These are phyloP conservation scores for Beauveria sp. DNA, from an alignment of 2,329 filamentous ascomycete genomes.

Conservation along the genomic window DNA sequence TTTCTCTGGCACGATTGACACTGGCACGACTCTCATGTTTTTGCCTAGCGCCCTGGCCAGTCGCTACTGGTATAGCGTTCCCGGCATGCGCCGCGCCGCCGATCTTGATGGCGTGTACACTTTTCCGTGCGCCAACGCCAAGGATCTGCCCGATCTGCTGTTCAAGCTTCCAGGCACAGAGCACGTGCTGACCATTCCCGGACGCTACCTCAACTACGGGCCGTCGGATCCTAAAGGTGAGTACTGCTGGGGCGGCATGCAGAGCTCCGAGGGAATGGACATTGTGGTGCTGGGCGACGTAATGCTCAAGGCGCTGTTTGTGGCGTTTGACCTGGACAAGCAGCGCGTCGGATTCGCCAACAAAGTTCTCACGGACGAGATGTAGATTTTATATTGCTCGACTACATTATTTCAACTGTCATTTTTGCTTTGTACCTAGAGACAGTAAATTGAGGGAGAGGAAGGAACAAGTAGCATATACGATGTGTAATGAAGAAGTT, in stretches of 20 bases:
- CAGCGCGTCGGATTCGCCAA: constrained; percentile 35
- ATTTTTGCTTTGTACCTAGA: constrained; percentile 7
- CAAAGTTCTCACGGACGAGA: constrained; percentile 28
- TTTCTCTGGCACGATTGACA: constrained; percentile 55
- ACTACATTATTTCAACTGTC: not conserved
- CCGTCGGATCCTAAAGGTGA: constrained; percentile 38
- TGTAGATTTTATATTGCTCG: not conserved
- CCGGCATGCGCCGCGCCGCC: constrained; percentile 41
- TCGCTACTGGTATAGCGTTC: constrained; percentile 52
- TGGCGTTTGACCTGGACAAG: constrained; percentile 56
- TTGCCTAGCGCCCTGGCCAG: constrained; percentile 47
- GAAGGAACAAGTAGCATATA: not conserved
- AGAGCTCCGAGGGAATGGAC: constrained; percentile 39
- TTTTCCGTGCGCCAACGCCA: constrained; percentile 47
- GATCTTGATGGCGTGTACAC: constrained; percentile 40
- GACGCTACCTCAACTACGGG: constrained; percentile 48
- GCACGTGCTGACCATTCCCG: constrained; percentile 46
- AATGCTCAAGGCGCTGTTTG: constrained; percentile 71
- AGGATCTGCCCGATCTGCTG: constrained; percentile 49
- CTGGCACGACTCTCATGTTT: constrained; percentile 60
- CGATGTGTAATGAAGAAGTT: not conserved
- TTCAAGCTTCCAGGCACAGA: constrained; percentile 44
- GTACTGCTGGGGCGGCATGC: constrained; percentile 70
- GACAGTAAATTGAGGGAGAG: not conserved
- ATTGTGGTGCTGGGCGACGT: constrained; percentile 69